These are phyloP conservation scores for Naganishia vaughanmartiniae DNA, from an alignment of 768 basidiomycete species.

Conservation along the genomic window DNA sequence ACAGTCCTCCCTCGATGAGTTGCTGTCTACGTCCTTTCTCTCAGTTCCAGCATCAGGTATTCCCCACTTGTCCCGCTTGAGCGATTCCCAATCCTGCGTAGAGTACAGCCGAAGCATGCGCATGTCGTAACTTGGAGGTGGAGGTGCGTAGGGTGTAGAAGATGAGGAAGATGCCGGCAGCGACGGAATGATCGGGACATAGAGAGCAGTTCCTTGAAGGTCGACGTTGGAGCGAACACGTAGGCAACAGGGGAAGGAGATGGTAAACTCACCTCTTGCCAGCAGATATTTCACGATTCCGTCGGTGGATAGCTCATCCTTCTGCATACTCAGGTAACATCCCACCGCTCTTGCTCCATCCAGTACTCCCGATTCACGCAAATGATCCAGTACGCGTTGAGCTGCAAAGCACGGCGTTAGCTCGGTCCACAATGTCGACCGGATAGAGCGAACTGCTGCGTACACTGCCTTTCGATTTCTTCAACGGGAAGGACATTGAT, in stretches of 20 bases:
- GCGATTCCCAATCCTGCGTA: slow-evolving; percentile 6
- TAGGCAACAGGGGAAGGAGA: background rate
- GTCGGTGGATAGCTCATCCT: slow-evolving; percentile 23
- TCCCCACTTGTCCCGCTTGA: slow-evolving; percentile 27
- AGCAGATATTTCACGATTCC: slow-evolving; percentile 25
- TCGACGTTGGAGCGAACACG: too few relatives aligned
- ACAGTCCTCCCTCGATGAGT: slow-evolving; percentile 20
- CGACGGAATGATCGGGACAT: slow-evolving; percentile 29
- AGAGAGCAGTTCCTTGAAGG: slow-evolving; percentile 24
- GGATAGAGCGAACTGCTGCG: background rate
- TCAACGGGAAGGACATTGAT: slow-evolving; percentile 3
- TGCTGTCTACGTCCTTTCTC: background rate
- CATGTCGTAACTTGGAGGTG: slow-evolving; percentile 29
- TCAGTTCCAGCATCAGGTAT: slow-evolving; percentile 28
- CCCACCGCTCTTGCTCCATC: slow-evolving; percentile 15
- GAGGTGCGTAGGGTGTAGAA: slow-evolving; percentile 4
- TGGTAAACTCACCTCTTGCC: slow-evolving; percentile 8
- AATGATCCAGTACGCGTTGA: background rate
- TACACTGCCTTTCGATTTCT: slow-evolving; percentile 23
- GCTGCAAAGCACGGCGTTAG: slow-evolving; percentile 6
- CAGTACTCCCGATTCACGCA: slow-evolving; percentile 16
- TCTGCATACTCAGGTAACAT: slow-evolving; percentile 32
- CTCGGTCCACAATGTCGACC: background rate
- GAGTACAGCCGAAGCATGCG: slow-evolving; percentile 29
- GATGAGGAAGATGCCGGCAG: background rate